Base-by-base conservation (phyloP, 371 early-diverging fungal genomes). In the Mucor irregularis region DNA sequence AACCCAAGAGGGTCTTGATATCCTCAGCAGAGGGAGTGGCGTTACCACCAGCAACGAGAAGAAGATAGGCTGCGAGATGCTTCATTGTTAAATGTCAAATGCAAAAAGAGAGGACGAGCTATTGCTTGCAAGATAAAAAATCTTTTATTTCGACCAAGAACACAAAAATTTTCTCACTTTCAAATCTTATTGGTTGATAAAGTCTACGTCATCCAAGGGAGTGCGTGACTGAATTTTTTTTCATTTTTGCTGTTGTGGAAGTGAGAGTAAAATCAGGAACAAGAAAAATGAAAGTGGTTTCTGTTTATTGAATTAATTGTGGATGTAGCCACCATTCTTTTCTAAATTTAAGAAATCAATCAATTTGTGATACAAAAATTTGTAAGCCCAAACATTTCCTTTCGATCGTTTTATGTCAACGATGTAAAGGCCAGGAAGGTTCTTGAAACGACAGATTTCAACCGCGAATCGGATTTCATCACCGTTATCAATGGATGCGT, bases 61-160 rank as follows among this genome's bases (percentile, higher is more conserved):
- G 90, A 69, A 96, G 84, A 88, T 93, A 95, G 69, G 97, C 95
- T 66, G 94, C 96, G 73, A 96, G 81, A 82, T 90, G 87, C 87
- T 94, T 93, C 97, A 95, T 96, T 64, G 64, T 61, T 35, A 57
- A 61, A 53, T 65, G 43, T 56, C 48, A 53, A 56, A 45, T 49
- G 33, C 56, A 60, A 64, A 56, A 60, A 60, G 60, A 68, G 61
- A 68, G 61, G 58, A 49, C 45, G 61, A 66, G 57, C 56, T 17
- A 31, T 45, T n/a, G 56, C 22, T 35, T 57, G 43, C 38, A 8
- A 53, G 56, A 43, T 47, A 58, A 64, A 64, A 58, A 50, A 49
- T 51, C 43, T 58, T 55, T 64, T 55, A 50, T 58, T 54, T 33
- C 53, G 21, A 40, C 31, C 45, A 45, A 26, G 9, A 13, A 37